Evolutionary conservation across 169 alveolate species (phyloP).

Genomic region (Plasmodium malariae): DNA sequence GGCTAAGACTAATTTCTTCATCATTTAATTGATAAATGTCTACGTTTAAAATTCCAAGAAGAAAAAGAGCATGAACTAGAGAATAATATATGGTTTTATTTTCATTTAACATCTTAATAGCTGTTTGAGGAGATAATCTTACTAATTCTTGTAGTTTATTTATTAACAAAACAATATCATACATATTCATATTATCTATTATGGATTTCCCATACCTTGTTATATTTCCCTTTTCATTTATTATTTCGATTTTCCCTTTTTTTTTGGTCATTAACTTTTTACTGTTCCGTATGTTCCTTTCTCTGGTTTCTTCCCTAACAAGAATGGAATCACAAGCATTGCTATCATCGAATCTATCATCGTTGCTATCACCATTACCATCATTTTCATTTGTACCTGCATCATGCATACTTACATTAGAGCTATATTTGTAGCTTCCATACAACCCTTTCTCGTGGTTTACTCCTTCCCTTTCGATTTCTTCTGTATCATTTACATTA

Average conservation of each 20-base stretch:
- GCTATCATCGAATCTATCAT: background rate
- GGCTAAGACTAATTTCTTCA: constrained; percentile 17
- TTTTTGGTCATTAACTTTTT: background rate
- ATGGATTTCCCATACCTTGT: constrained; percentile 40
- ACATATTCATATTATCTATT: constrained; percentile 53
- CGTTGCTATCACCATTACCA: background rate
- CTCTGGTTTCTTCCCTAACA: too few species aligned
- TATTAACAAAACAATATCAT: constrained; percentile 35
- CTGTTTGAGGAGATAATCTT: constrained; percentile 54
- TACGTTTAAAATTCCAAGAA: constrained; percentile 48
- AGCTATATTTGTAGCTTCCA: background rate
- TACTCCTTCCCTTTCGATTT: background rate
- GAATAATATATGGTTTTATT: constrained; percentile 45
- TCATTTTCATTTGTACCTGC: constrained; percentile 1
- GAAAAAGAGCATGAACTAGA: constrained; percentile 67
- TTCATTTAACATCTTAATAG: constrained; percentile 26
- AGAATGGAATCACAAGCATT: too few species aligned
- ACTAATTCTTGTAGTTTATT: constrained; percentile 37
- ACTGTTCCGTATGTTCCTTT: background rate
- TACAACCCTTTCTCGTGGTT: background rate
- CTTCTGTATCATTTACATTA: background rate
- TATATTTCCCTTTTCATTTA: constrained; percentile 46
- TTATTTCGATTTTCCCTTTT: constrained; percentile 20
- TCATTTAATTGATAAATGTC: constrained; percentile 8
- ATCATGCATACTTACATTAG: background rate